Percentiles rank a stretch among this genome's conserved stretches.
Evolutionary conservation across 768 basidiomycete genomes (phyloP).

Genomic region (Leccinum disarticulatum): DNA sequence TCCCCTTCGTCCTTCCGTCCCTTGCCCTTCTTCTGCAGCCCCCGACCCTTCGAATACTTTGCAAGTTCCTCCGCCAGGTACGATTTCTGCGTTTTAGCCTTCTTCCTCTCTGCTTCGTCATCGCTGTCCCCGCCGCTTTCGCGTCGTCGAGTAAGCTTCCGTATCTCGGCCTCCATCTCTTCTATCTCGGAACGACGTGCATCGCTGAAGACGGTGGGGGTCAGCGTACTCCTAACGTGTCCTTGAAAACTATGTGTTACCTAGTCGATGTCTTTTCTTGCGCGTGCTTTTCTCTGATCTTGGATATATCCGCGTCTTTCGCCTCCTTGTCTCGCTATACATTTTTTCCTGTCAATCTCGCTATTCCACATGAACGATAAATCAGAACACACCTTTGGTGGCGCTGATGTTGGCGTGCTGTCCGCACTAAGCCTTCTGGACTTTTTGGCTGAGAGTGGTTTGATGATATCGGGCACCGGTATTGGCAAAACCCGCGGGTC

Average conservation of each 20-base stretch:
- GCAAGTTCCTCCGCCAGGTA: slow-evolving; percentile 79
- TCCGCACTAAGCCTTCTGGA: background rate
- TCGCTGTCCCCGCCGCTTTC: slow-evolving; percentile 62
- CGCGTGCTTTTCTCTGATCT: slow-evolving; percentile 75
- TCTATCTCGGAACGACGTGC: slow-evolving; percentile 75
- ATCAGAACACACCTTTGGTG: slow-evolving; percentile 19
- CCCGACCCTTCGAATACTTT: slow-evolving; percentile 71
- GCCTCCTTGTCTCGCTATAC: slow-evolving; percentile 5
- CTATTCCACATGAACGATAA: background rate
- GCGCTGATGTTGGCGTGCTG: background rate
- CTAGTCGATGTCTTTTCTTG: slow-evolving; percentile 63
- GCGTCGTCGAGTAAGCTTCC: slow-evolving; percentile 65
- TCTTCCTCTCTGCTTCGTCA: slow-evolving; percentile 53
- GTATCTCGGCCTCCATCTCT: slow-evolving; percentile 87
- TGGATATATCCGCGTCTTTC: slow-evolving; percentile 53
- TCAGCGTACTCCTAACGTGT: background rate
- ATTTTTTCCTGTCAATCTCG: background rate
- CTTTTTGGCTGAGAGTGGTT: slow-evolving; percentile 4
- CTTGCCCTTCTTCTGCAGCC: slow-evolving; percentile 54
- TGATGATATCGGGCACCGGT: slow-evolving; percentile 9
- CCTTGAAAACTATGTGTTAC: slow-evolving; percentile 35
- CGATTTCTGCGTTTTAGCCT: slow-evolving; percentile 61
- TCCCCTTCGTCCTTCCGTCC: slow-evolving; percentile 70
- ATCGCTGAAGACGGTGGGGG: slow-evolving; percentile 39
- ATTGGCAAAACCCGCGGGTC: slow-evolving; percentile 10